phyloP scores from a whole-genome alignment of 1,139 yeast genomes.

The Starmera stellimalicola region DNA sequence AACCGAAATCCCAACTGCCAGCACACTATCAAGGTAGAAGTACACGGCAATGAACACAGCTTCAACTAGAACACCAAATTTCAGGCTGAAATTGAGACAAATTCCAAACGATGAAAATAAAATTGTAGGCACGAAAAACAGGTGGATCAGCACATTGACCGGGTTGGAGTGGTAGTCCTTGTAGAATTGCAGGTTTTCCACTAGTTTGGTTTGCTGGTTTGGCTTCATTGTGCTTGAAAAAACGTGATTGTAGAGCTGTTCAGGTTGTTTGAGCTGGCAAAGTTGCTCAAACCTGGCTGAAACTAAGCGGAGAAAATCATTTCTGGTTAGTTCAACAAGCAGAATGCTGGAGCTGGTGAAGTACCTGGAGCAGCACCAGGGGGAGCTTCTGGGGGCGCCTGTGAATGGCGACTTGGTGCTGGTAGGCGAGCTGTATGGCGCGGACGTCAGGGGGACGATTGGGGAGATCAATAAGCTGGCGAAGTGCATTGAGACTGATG shows the following conservation, averaged over 20 bases:
- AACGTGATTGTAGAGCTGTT: slow-evolving; percentile 1
- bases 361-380: too few relatives aligned
- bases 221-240: too few relatives aligned
- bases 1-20: slow-evolving; percentile 11
- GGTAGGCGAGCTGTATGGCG: too few relatives aligned
- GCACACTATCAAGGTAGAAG: slow-evolving; percentile 26
- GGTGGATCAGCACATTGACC: slow-evolving; percentile 67
- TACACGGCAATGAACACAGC: slow-evolving; percentile 35
- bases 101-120: slow-evolving; percentile 44
- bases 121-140: slow-evolving; percentile 73
- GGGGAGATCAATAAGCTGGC: too few relatives aligned
- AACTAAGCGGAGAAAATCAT: not conserved
- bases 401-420: too few relatives aligned
- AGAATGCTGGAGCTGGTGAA: too few relatives aligned
- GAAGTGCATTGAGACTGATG: too few relatives aligned
- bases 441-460: too few relatives aligned
- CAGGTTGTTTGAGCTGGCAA: not conserved
- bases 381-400: too few relatives aligned
- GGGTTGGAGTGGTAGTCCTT: slow-evolving; percentile 70
- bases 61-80: slow-evolving; percentile 26
- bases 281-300: not conserved
- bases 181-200: slow-evolving; percentile 69
- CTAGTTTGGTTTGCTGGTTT: slow-evolving; percentile 39
- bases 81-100: slow-evolving; percentile 23
- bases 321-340: slow-evolving; percentile 7